These are phyloP conservation scores for Penicillium chermesinum DNA, from an alignment of 495 filamentous ascomycete genomes.

Conservation along the genomic window DNA sequence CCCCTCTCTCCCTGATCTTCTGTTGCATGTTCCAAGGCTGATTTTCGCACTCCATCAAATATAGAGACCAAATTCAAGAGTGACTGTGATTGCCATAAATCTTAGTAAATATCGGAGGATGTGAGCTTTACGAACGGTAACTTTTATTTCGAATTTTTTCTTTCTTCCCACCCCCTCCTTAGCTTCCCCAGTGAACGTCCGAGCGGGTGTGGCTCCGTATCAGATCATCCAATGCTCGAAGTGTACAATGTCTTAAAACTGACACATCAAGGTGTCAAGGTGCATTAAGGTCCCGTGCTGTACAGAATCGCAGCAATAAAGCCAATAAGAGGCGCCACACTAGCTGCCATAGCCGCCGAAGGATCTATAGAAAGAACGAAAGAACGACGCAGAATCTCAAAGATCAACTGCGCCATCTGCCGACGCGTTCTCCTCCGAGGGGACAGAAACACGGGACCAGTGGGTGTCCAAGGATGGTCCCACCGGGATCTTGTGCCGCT, in stretches of 20 bases:
- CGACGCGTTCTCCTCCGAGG: background rate
- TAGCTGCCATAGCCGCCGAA: background rate
- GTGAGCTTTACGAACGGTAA: no score
- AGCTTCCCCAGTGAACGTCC: background rate
- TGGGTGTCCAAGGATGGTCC: constrained; percentile 4
- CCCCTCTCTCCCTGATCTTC: background rate
- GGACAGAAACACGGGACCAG: background rate
- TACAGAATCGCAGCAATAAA: background rate
- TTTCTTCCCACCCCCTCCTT: background rate
- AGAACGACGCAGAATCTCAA: background rate
- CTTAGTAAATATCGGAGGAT: no score
- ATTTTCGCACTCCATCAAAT: no score
- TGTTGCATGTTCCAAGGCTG: background rate
- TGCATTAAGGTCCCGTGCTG: constrained; percentile 6
- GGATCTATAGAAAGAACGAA: background rate
- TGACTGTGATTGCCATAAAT: no score
- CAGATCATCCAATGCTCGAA: constrained; percentile 13
- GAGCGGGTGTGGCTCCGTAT: constrained; percentile 9
- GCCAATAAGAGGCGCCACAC: background rate
- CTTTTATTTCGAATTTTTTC: background rate
- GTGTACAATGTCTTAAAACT: constrained; percentile 8
- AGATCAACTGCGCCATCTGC: background rate
- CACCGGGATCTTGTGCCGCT: constrained; percentile 13
- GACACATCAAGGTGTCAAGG: constrained; percentile 8
- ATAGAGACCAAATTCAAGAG: no score